Evolutionary conservation across 768 basidiomycete genomes (phyloP).

Genomic region (Tulasnella sp.): DNA sequence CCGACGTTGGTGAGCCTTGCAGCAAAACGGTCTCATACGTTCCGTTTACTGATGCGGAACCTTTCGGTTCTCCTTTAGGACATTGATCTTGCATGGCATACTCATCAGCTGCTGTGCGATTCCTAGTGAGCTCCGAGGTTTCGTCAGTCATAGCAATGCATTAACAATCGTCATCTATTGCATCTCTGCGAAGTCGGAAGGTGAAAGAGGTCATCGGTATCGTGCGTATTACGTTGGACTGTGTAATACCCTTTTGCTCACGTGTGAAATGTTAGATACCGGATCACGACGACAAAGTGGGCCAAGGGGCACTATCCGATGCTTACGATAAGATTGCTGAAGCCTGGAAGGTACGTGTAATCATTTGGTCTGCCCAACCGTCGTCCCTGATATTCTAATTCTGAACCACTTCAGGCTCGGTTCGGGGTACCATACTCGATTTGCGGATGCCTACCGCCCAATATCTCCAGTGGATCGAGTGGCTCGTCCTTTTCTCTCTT

Average conservation of each 20-base stretch:
- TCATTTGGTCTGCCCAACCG: background rate
- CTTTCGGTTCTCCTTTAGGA: background rate
- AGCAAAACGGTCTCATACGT: background rate
- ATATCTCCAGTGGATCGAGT: background rate
- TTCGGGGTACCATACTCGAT: slow-evolving; percentile 53
- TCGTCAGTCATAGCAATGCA: no score
- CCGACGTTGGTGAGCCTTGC: slow-evolving; percentile 24
- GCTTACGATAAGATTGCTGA: slow-evolving; percentile 50
- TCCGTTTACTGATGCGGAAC: background rate
- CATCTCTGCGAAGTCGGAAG: background rate
- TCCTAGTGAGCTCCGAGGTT: slow-evolving; percentile 39
- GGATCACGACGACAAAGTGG: slow-evolving; percentile 50
- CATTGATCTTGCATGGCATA: slow-evolving; percentile 31
- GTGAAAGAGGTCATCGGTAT: background rate
- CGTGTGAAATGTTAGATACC: background rate
- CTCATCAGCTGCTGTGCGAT: slow-evolving; percentile 44
- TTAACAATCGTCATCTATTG: no score
- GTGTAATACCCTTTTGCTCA: background rate
- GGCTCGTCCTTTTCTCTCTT: background rate
- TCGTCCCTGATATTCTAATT: background rate
- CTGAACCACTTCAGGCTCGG: slow-evolving; percentile 37
- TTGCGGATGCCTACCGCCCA: slow-evolving; percentile 53
- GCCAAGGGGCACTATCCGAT: slow-evolving; percentile 43
- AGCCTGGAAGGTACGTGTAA: slow-evolving; percentile 42
- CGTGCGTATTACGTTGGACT: background rate